Evolutionary conservation across 2,329 filamentous ascomycete species (phyloP), one percentile per base, ranked within the genome.

Genomic region (Aspergillus arachidicola): DNA sequence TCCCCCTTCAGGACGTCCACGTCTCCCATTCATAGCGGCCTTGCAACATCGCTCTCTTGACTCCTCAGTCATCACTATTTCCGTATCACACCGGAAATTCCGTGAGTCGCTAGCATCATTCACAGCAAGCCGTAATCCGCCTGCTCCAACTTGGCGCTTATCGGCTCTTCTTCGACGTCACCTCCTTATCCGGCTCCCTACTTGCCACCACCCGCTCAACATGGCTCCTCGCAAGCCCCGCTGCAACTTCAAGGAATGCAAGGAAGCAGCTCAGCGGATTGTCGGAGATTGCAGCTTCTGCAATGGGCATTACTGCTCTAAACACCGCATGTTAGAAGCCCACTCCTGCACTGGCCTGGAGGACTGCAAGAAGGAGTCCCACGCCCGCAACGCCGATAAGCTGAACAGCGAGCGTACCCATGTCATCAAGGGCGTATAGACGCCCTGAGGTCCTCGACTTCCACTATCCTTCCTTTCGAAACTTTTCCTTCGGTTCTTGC

Each of bases 201-300:
- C 61, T 65, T 28, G 53, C 62, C 57, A 58, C 60, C 59, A 63
- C 59, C 57, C 58, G 60, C 45, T 60, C 77, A 75, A 60, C 67
- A 78, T 78, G 73, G 72, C 77, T 75, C 77, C 86, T 26, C 86
- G 87, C 51, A 79, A 89, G 69, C 86, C 86, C 66, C 89, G 91
- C 72, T 98, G 95, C 85, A 90, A 86, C 68, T 93, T 92, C 83
- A 94, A 94, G 81, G 89, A 93, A 71, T 98, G 95, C 88, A 92
- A 89, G 76, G 89, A 93, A 72, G 86, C 87, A 34, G 94, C 93
- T 19, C 94, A 97, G 80, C 90, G 92, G 69, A 97, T 99, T 74
- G 92, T 97, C 64, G 95, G 95, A 60, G 94, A 98, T 83, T 99
- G 95, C 81, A 90, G 89, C 65, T 98, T 98, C 84, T 99, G 95